Base-by-base conservation (phyloP, 768 basidiomycete genomes). In the Boletellus emodensis region DNA sequence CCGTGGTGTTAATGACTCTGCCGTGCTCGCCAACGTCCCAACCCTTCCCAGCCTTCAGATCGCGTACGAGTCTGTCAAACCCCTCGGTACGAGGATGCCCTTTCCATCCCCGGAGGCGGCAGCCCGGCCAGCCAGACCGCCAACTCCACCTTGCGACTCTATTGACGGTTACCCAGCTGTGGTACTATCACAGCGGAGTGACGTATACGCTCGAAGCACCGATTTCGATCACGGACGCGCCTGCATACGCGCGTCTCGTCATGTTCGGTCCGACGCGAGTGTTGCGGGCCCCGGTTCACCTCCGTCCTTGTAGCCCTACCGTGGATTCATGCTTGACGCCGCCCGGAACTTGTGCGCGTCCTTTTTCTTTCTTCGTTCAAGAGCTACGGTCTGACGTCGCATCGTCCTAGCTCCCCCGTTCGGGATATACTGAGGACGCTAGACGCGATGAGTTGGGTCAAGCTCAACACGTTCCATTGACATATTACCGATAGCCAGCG, bases 401-500 rank as follows among this genome's bases (percentile, higher is more conserved):
- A 3, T 13, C 14, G 14, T 36, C 2, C 6, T 47, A 75, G 74
- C 52, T 73, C 69, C 53, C 71, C 77, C 1, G 64, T 73, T 3
- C 14, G 46, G 2, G 70, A 75, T 30, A 61, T 78, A 48, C 40
- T 65, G 3, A 67, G 77, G 40, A 79, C 77, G 1, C 55, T 83
- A 18, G 75, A 81, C 36, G 74, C 77, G 11, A 80, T 82, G 77
- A 71, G 72, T 12, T 73, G 73, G 68, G 74, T 75, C 53, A 83
- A 83, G 72, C 71, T 69, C 46, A 90, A 84, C 65, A 81, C 79
- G 2, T 79, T 93, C 58, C 88, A 93, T 56, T 93, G 90, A 90
- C 91, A 93, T 61, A 74, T 90, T 49, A 82, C 82, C 33, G 91
- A 94, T 67, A 81, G 83, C 47, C 88, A 93, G 59, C 83, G 81